Percentiles rank a stretch among this genome's conserved stretches.
Evolutionary conservation across 306 rosid genomes (phyloP).

Genomic region (Prunus armeniaca): DNA sequence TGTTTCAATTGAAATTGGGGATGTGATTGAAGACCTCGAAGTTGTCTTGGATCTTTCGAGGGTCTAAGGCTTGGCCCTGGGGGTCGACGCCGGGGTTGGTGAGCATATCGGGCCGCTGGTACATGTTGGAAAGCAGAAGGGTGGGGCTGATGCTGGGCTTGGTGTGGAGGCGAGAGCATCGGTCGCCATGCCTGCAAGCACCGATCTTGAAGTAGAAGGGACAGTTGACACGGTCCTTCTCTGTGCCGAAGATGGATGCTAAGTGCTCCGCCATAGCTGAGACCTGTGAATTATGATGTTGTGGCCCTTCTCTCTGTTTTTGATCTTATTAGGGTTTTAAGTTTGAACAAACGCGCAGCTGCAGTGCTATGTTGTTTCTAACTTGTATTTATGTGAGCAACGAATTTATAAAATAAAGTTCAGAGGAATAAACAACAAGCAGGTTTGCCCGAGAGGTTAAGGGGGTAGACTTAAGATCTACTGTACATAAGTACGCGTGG

Average conservation of each 20-base stretch:
- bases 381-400: accelerated
- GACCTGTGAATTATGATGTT: background rate
- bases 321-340: conserved; percentile 9
- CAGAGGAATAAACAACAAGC: background rate
- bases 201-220: conserved; percentile 99
- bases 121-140: conserved; percentile 91
- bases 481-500: conserved; percentile 89
- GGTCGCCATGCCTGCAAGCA: conserved; percentile 97
- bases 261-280: conserved; percentile 89
- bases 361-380: background rate
- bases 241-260: conserved; percentile 97
- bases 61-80: conserved; percentile 73
- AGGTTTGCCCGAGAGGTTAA: conserved; percentile 95
- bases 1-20: background rate
- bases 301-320: background rate
- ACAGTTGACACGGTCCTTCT: conserved; percentile 94
- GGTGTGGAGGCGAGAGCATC: conserved; percentile 94
- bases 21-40: conserved; percentile 43
- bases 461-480: conserved; percentile 91
- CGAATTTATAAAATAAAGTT: accelerated
- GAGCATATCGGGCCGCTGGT: conserved; percentile 86
- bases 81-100: conserved; percentile 57
- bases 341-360: background rate
- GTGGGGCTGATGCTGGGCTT: conserved; percentile 98
- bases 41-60: conserved; percentile 87